Base-by-base conservation (phyloP, 441 rosid genomes). In the Monsonia emarginata region DNA sequence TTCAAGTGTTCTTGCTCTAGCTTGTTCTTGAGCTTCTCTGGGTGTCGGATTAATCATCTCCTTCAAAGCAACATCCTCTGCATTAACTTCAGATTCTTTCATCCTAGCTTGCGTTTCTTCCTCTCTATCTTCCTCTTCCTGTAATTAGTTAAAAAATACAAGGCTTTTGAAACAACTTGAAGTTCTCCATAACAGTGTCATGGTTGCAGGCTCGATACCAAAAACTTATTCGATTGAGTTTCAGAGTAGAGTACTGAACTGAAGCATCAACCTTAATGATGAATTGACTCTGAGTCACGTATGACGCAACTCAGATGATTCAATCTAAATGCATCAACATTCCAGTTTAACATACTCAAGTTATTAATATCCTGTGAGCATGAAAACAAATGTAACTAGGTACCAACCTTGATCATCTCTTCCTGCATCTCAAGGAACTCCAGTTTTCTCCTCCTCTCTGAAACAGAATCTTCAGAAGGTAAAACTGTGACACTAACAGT, bases 361-460 rank as follows among this genome's bases (percentile, higher is more conserved):
- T 50, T n/a, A 9, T 21, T 50, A 25, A 50, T 19, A 21, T 7
- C 13, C 57, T 19, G 19, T 13, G 21, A 50, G 26, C 57, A 50
- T 50, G 26, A 50, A 50, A 19, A 21, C 8, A 21, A 50, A 50
- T 0, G 34, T 40, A 40, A 40, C 13, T 40, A 11, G 2, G 0
- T 19, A 50, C 57, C 25, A 50, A 50, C 57, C 57, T 50, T 50
- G 26, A 50, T 93, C 62, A 85, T 72, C 75, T 90, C 93, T 79
- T 93, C 98, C 85, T 93, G 96, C 97, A 82, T 88, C 78, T 70
- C 89, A 76, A 93, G 93, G 81, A 81, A 93, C 79, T 93, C 96
- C 75, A 93, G 52, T 62, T 88, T 93, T 79, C 98, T 88, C 80
- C 86, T 82, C 76, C 97, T 83, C 74, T 87, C 96, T 67, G 97